Conservation (phyloP, 106 monocot species). For the Acorus gramineus region DNA sequence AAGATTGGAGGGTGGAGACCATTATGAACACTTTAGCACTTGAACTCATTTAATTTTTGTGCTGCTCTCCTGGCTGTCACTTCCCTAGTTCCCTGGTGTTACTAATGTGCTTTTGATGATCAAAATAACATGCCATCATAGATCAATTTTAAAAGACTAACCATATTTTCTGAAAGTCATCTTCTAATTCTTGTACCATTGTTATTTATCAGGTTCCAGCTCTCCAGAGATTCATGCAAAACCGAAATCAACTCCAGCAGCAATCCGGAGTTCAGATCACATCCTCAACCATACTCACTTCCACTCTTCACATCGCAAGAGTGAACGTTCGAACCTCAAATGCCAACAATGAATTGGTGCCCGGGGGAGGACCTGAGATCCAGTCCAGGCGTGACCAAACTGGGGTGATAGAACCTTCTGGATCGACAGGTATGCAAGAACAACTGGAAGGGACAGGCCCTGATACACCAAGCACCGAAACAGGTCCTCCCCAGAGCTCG, state of each 20-base stretch:
- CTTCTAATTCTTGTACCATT: neutral
- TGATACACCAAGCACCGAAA: slow-evolving; percentile 12
- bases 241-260: slow-evolving; percentile 60
- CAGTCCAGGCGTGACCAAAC: slow-evolving; percentile 2
- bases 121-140: too few relatives aligned
- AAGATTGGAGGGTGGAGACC: too few relatives aligned
- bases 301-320: slow-evolving; percentile 85
- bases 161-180: neutral
- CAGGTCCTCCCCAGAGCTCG: slow-evolving; percentile 14
- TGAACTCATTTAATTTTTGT: too few relatives aligned
- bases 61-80: too few relatives aligned
- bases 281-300: slow-evolving; percentile 87
- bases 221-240: slow-evolving; percentile 78
- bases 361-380: slow-evolving; percentile 8
- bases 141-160: too few relatives aligned
- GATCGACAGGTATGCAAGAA: slow-evolving; percentile 9
- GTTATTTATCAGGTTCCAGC: slow-evolving; percentile 69
- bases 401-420: slow-evolving; percentile 5
- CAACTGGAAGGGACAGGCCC: slow-evolving; percentile 4
- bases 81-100: too few relatives aligned
- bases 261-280: slow-evolving; percentile 82
- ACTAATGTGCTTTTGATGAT: too few relatives aligned
- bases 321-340: slow-evolving; percentile 51
- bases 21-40: too few relatives aligned
- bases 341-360: neutral